These are phyloP conservation scores for Heritiera fomes DNA, from an alignment of 345 rosid species.

Conservation along the genomic window DNA sequence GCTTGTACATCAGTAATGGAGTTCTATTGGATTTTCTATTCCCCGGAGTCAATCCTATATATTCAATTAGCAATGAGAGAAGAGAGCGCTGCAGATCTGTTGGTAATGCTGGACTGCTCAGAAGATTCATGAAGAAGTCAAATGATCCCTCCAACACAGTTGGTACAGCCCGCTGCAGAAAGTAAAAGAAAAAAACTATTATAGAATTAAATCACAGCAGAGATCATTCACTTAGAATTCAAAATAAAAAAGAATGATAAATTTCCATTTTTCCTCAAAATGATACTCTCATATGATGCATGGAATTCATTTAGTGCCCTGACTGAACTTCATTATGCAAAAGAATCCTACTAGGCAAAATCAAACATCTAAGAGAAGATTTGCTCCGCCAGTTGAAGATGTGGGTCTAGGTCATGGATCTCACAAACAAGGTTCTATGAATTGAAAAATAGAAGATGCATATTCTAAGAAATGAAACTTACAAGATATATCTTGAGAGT, in stretches of 20 bases:
- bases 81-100: slow-evolving; percentile 58
- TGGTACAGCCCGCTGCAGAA: slow-evolving; percentile 65
- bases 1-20: slow-evolving; percentile 78
- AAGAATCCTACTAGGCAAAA: slow-evolving; percentile 5
- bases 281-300: background rate
- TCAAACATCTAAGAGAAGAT: background rate
- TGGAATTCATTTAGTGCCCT: background rate
- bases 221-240: background rate
- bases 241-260: slow-evolving; percentile 6
- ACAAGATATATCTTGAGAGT: slow-evolving; percentile 73
- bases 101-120: slow-evolving; percentile 54
- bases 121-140: slow-evolving; percentile 70
- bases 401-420: slow-evolving; percentile 13
- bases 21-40: slow-evolving; percentile 43
- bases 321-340: background rate
- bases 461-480: slow-evolving; percentile 31
- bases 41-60: slow-evolving; percentile 50
- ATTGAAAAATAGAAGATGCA: slow-evolving; percentile 3
- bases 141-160: slow-evolving; percentile 77
- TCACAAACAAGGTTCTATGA: slow-evolving; percentile 1
- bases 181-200: slow-evolving; percentile 17
- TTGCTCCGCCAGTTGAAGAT: background rate
- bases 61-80: slow-evolving; percentile 66
- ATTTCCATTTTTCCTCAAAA: slow-evolving; percentile 2
- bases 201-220: background rate